Conservation (phyloP, 139 green algal genomes). For the Closterium sp. region DNA sequence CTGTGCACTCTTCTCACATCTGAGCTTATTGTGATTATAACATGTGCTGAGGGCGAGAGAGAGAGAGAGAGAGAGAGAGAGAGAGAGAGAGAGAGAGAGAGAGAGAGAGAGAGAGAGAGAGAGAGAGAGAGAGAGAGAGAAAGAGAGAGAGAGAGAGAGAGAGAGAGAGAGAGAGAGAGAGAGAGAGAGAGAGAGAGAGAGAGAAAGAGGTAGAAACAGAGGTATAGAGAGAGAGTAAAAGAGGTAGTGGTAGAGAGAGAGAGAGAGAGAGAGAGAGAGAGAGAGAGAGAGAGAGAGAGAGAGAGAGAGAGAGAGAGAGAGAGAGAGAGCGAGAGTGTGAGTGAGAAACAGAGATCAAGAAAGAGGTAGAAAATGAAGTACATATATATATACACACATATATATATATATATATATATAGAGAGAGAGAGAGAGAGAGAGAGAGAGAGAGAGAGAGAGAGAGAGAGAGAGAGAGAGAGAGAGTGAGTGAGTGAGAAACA, state of each 20-base stretch:
- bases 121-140: neutral
- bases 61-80: no score
- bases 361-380: no score
- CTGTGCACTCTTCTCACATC: no score
- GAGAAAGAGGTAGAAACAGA: neutral
- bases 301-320: neutral
- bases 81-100: neutral
- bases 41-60: no score
- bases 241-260: neutral
- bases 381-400: no score
- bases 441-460: no score
- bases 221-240: neutral
- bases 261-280: neutral
- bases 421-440: no score
- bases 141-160: conserved; percentile 1
- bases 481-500: no score
- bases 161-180: neutral
- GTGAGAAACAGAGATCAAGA: neutral
- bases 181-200: neutral
- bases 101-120: neutral
- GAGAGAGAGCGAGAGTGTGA: no score
- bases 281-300: neutral
- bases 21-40: no score
- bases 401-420: no score
- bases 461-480: no score